Conservation (phyloP, 495 filamentous ascomycete species). For the Talaromyces ruber region DNA sequence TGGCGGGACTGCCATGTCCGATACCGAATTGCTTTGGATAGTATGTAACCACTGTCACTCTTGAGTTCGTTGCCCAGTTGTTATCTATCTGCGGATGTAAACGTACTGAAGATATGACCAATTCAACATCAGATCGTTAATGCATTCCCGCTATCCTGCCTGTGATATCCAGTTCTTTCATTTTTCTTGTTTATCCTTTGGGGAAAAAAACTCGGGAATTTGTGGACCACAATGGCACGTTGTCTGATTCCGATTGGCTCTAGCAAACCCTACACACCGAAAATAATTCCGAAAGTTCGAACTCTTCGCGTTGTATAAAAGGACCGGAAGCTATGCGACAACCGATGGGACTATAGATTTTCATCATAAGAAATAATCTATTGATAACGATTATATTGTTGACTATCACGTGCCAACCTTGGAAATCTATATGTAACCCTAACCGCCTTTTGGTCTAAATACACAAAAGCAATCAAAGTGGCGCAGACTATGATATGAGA, state of each 20-base stretch:
- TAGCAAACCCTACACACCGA: background rate
- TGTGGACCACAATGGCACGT: background rate
- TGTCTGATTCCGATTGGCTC: background rate
- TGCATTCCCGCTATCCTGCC: too few species aligned
- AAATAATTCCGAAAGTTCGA: background rate
- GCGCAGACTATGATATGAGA: background rate
- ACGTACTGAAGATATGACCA: background rate
- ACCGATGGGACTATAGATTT: background rate
- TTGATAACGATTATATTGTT: background rate
- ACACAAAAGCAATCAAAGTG: background rate
- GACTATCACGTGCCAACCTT: background rate
- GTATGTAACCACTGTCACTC: background rate
- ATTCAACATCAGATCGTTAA: background rate
- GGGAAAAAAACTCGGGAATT: too few species aligned
- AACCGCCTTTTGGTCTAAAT: background rate
- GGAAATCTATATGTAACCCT: too few species aligned
- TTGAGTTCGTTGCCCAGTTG: too few species aligned
- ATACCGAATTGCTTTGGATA: background rate
- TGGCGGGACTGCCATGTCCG: constrained; percentile 38
- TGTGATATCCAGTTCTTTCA: background rate
- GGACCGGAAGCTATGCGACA: background rate
- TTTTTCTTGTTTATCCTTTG: too few species aligned
- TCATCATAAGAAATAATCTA: background rate
- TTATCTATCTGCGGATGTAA: background rate
- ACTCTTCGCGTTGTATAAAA: too few species aligned